Conservation (phyloP, 257 asterid genomes). For the Solanum paucissectum region DNA sequence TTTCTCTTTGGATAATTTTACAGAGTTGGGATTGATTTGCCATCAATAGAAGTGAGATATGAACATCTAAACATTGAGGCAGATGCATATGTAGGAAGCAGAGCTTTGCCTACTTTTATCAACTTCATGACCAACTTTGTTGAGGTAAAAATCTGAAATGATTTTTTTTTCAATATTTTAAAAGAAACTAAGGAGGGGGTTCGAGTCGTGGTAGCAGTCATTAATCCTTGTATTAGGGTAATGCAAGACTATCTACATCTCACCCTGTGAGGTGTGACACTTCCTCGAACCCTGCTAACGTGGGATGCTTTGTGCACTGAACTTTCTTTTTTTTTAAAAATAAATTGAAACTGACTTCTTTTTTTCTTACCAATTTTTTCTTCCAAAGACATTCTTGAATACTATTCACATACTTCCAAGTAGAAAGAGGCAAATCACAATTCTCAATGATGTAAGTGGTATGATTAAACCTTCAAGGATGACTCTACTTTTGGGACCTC, state of each 20-base stretch:
- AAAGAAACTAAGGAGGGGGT: not conserved
- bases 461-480: conserved; percentile 47
- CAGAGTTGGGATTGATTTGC: conserved; percentile 3
- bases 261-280: not conserved
- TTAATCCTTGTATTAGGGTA: not conserved
- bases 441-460: conserved; percentile 56
- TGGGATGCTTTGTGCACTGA: not conserved
- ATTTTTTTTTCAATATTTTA: not conserved
- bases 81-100: not conserved
- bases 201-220: not conserved
- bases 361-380: not conserved
- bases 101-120: not conserved
- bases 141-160: not conserved
- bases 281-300: not conserved
- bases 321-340: not conserved
- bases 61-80: not conserved
- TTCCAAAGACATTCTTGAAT: not conserved
- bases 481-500: not conserved
- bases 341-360: not conserved
- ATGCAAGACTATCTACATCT: not conserved
- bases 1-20: not conserved
- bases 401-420: conserved; percentile 35
- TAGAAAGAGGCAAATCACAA: conserved; percentile 40
- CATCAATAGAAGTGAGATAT: not conserved
- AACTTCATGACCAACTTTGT: not conserved